phyloP scores from a whole-genome alignment of 306 rosid species.

The Begonia peltatifolia region DNA sequence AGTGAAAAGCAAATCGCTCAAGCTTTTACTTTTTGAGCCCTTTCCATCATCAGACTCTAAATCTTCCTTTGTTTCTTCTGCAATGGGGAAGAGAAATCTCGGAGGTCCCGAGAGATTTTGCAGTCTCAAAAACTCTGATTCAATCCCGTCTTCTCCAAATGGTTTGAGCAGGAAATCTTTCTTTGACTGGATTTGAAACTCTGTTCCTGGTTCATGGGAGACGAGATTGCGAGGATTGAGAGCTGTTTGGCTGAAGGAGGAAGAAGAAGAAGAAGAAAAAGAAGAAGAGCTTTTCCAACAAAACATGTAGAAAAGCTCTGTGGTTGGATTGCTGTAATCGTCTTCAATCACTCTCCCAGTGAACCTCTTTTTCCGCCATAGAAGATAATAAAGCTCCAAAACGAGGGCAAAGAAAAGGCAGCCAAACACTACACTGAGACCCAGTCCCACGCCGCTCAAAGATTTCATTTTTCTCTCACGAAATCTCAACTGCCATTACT shows the following conservation, averaged over 20 bases:
- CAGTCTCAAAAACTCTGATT: slow-evolving; percentile 56
- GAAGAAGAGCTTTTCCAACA: slow-evolving; percentile 70
- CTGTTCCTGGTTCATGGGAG: slow-evolving; percentile 38
- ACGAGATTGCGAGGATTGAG: slow-evolving; percentile 43
- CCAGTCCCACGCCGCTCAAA: slow-evolving; percentile 90
- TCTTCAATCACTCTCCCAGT: slow-evolving; percentile 49
- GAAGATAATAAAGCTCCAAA: slow-evolving; percentile 82
- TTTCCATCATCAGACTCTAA: slow-evolving; percentile 86
- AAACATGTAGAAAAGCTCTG: slow-evolving; percentile 72
- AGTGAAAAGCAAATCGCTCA: slow-evolving; percentile 58
- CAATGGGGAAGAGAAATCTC: slow-evolving; percentile 77
- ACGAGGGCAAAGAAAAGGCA: slow-evolving; percentile 84
- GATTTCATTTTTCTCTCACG: slow-evolving; percentile 62
- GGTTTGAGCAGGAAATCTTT: slow-evolving; percentile 53
- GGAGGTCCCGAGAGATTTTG: slow-evolving; percentile 53
- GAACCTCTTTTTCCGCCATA: slow-evolving; percentile 95
- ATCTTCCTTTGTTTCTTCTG: slow-evolving; percentile 91
- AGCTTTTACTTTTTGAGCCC: slow-evolving; percentile 48
- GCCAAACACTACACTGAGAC: slow-evolving; percentile 73
- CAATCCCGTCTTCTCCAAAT: slow-evolving; percentile 56
- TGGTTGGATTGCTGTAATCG: slow-evolving; percentile 57
- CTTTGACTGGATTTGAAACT: slow-evolving; percentile 29
- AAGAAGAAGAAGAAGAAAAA: slow-evolving; percentile 27
- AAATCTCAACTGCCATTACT: slow-evolving; percentile 6
- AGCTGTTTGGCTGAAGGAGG: slow-evolving; percentile 45